Evolutionary conservation across 352 stramenopile genomes (phyloP), one percentile per base, ranked within the genome.

Genomic region (Phytophthora sp.): DNA sequence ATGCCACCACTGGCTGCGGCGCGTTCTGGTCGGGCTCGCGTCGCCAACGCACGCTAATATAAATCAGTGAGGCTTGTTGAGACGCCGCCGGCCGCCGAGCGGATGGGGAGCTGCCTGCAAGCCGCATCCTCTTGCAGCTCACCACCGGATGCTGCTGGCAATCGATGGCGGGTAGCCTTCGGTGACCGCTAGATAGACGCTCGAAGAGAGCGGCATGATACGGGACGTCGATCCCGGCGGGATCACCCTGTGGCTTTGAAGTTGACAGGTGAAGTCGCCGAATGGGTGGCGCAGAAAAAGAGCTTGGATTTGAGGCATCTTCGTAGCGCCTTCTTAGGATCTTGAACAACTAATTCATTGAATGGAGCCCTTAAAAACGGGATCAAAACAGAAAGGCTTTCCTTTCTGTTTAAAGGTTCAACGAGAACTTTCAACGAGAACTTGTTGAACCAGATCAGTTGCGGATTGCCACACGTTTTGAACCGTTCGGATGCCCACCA

Each of bases 21-120:
- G 64, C 29, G 64, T 69, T 72, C 64, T 69, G 57, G 35, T 64
- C 64, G 42, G 31, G 42, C 57, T 58, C 54, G 33, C 23, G 36
- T 26, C 35, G 30, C 41, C 52, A 55, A 59, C 63, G 63, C 35
- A 52, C 24, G 65, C 51, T 56, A 73, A 69, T 64, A 51, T 73
- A 73, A 64, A 63, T 69, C 58, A 73, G 58, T 30, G 26, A 24
- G 24, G 30, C 39, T 53, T 56, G 57, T 35, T n/a, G 51, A 63
- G 60, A 63, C 45, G 11, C 45, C 24, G 54, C 18, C 29, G 8
- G 13, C 27, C n/a, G n/a, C n/a, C n/a, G n/a, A n/a, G n/a, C 23
- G 36, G 36, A 44, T 44, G 11, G 36, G 16, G 36, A n/a, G 23
- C 16, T 44, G 36, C 36, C 4, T 11, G 36, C 15, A n/a, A n/a